Evolutionary conservation across 176 grass and related monocot species (phyloP).

Genomic region (Musa beccarii): DNA sequence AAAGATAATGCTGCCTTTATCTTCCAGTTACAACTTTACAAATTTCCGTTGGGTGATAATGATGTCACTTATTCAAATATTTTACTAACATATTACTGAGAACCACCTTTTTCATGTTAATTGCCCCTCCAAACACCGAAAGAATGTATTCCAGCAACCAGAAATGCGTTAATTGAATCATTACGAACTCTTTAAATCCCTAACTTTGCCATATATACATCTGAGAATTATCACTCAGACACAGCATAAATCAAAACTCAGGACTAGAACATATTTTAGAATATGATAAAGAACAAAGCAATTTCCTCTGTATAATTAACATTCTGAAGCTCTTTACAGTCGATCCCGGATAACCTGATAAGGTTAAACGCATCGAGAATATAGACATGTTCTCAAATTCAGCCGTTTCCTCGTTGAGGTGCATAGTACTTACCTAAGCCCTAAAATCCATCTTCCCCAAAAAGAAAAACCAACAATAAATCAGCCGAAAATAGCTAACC

Average conservation of each 20-base stretch:
- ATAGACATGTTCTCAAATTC: no score
- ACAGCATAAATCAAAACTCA: background rate
- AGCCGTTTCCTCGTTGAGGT: background rate
- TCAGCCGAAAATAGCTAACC: background rate
- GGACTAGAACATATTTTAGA: background rate
- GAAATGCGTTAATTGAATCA: background rate
- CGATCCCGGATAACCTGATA: background rate
- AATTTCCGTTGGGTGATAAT: background rate
- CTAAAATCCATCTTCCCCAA: background rate
- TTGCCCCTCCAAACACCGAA: background rate
- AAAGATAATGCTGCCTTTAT: background rate
- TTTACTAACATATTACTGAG: background rate
- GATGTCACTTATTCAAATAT: background rate
- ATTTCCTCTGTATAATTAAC: background rate
- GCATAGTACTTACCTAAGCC: background rate
- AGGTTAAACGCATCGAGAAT: background rate
- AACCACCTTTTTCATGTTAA: background rate
- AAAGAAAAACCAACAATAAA: background rate
- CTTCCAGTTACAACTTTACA: background rate
- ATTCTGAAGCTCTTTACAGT: background rate
- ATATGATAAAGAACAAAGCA: background rate
- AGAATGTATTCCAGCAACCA: background rate
- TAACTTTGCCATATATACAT: background rate
- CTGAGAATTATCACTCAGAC: background rate
- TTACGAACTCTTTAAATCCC: background rate